phyloP scores from a whole-genome alignment of 345 rosid species.

The Aegle marmelos region DNA sequence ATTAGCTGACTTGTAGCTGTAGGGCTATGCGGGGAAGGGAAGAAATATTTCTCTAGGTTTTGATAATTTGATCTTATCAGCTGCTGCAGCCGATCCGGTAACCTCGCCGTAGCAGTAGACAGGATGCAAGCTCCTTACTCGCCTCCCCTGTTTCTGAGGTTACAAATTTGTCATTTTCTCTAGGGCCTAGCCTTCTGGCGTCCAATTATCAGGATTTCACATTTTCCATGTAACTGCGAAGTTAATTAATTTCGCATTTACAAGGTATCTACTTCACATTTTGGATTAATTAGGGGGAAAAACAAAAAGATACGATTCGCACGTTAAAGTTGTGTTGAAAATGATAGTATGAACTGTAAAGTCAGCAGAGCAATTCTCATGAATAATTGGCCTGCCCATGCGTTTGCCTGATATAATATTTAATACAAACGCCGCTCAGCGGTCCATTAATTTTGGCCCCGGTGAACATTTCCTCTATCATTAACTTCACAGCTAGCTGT shows the following conservation, averaged over 20 bases:
- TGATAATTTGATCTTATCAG: neutral
- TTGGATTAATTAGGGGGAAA: neutral
- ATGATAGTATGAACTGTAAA: neutral
- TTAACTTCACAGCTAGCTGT: constrained; percentile 6
- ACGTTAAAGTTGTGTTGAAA: neutral
- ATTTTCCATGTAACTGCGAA: too few relatives aligned
- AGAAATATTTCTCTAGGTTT: neutral
- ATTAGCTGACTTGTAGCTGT: too few relatives aligned
- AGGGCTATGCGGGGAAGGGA: neutral
- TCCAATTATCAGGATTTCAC: too few relatives aligned
- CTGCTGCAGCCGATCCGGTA: neutral
- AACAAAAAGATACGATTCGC: neutral
- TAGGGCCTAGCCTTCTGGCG: too few relatives aligned
- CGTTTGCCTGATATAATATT: neutral
- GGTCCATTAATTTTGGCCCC: neutral
- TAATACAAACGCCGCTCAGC: neutral
- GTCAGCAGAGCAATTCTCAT: neutral
- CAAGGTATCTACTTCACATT: too few relatives aligned
- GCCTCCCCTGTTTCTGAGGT: neutral
- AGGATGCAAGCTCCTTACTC: neutral
- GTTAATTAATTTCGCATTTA: too few relatives aligned
- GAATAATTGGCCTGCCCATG: neutral
- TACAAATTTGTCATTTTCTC: too few relatives aligned
- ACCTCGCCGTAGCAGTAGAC: neutral
- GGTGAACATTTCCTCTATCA: neutral